Base-by-base conservation (phyloP, 345 rosid genomes). In the Arabis alpina region DNA sequence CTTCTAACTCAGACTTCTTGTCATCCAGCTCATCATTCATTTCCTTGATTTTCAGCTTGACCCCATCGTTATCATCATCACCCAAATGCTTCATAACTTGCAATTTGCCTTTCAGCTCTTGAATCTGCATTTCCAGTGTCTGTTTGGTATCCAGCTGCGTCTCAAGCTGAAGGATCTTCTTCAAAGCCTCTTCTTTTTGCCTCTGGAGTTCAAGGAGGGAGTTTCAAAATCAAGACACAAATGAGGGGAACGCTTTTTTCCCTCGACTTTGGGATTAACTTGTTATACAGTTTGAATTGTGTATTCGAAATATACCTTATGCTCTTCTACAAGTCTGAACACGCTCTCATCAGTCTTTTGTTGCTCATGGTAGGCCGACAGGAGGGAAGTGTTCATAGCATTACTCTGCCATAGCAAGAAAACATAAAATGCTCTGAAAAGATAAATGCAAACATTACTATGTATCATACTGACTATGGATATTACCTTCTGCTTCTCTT, bases 1-100 rank as follows among this genome's bases (percentile, higher is more conserved):
- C 62, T 24, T 76, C 67, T 76, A 93, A 66, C 61, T 80, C 80
- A 0, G 86, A 88, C 16, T 55, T 30, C 70, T 93, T 90, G 0
- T 80, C 76, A 2, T 77, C 50, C 79, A 93, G 50, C 55, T 88
- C 91, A 4, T 85, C 88, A 41, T 39, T 74, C 93, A 93, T 90
- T 66, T 87, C 92, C 75, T 87, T 73, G 82, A 93, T 87, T 77
- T 85, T 86, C 48, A 79, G 68, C 73, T 88, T 79, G 37, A 87
- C 87, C 1, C 88, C 96, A 55, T 76, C 88, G 72, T 93, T 93
- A 80, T 93, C 89, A 51, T 83, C 82, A 78, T 85, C 84, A 27
- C 84, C 96, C 66, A 93, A 84, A 77, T 93, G 96, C 80, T 85
- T 82, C 91, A 90, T 85, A 76, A 91, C 93, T 73, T 85, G 83